phyloP scores from a whole-genome alignment of 371 early-diverging fungal species.

The Mucor piriformis region DNA sequence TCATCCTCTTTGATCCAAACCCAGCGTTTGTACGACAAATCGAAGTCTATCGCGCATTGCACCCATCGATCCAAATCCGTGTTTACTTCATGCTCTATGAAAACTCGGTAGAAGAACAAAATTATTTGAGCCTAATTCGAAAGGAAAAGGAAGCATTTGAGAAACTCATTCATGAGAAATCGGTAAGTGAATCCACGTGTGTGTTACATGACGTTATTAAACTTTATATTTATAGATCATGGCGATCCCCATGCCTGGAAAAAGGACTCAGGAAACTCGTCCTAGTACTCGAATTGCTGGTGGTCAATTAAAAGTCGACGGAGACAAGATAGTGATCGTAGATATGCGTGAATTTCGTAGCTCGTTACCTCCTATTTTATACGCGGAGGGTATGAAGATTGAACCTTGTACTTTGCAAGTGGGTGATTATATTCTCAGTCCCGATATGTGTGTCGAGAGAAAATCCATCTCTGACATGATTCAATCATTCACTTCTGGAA shows the following conservation, averaged over 20 bases:
- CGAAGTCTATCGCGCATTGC: slow-evolving; percentile 78
- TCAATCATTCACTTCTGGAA: slow-evolving; percentile 81
- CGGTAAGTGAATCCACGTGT: too few species aligned
- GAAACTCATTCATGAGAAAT: slow-evolving; percentile 87
- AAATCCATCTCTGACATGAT: slow-evolving; percentile 93
- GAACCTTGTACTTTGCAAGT: slow-evolving; percentile 87
- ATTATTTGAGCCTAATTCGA: slow-evolving; percentile 81
- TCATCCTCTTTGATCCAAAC: slow-evolving; percentile 91
- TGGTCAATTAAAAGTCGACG: slow-evolving; percentile 40
- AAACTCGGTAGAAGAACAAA: slow-evolving; percentile 95
- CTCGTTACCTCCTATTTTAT: slow-evolving; percentile 87
- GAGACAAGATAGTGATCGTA: slow-evolving; percentile 82
- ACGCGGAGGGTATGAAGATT: slow-evolving; percentile 77
- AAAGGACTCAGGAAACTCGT: slow-evolving; percentile 51
- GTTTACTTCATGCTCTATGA: slow-evolving; percentile 94
- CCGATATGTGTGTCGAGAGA: slow-evolving; percentile 91
- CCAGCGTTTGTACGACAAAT: slow-evolving; percentile 85
- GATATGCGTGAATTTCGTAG: slow-evolving; percentile 97
- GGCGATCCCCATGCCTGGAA: slow-evolving; percentile 71
- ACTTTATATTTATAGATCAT: slow-evolving; percentile 59
- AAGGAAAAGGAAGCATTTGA: slow-evolving; percentile 96
- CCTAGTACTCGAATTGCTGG: slow-evolving; percentile 63
- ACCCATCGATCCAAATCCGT: slow-evolving; percentile 60
- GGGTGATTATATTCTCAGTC: slow-evolving; percentile 95
- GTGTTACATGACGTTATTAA: too few species aligned